Conservation (phyloP, 306 rosid species). For the Vigna reflexopilosa region DNA sequence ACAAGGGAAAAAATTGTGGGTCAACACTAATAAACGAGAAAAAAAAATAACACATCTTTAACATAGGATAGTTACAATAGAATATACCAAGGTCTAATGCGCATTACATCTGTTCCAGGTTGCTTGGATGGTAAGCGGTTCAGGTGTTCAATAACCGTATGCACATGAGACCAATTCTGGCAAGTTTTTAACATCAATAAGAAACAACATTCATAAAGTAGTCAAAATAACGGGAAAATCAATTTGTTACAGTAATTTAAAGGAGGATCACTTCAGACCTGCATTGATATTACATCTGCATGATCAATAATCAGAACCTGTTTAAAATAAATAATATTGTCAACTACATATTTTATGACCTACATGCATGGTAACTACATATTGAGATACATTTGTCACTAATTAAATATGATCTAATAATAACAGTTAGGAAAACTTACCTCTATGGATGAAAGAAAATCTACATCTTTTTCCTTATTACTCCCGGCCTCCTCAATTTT, state of each 20-base stretch:
- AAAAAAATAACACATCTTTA: not conserved
- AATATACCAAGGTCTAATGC: conserved; percentile 83
- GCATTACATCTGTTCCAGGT: conserved; percentile 83
- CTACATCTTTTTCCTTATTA: conserved; percentile 85
- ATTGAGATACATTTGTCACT: conserved; percentile 15
- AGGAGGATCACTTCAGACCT: conserved; percentile 59
- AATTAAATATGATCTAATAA: conserved; percentile 24
- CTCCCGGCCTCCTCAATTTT: conserved; percentile 73
- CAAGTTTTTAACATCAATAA: conserved; percentile 39
- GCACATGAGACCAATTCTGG: conserved; percentile 87
- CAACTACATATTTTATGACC: conserved; percentile 36
- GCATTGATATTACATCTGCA: conserved; percentile 93
- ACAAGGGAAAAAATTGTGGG: conserved; percentile 10
- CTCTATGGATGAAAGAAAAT: conserved; percentile 96
- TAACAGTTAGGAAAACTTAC: conserved; percentile 49
- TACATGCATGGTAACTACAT: conserved; percentile 16
- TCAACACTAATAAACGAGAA: conserved; percentile 16
- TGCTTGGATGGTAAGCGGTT: conserved; percentile 80
- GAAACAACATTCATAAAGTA: conserved; percentile 13
- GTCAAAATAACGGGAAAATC: conserved; percentile 33
- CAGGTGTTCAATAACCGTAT: conserved; percentile 70
- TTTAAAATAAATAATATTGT: conserved; percentile 39
- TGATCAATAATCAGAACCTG: conserved; percentile 94
- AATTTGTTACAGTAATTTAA: conserved; percentile 39
- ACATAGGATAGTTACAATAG: conserved; percentile 17